phyloP scores from a whole-genome alignment of 2,329 filamentous ascomycete species.

The Orbilia quercus region DNA sequence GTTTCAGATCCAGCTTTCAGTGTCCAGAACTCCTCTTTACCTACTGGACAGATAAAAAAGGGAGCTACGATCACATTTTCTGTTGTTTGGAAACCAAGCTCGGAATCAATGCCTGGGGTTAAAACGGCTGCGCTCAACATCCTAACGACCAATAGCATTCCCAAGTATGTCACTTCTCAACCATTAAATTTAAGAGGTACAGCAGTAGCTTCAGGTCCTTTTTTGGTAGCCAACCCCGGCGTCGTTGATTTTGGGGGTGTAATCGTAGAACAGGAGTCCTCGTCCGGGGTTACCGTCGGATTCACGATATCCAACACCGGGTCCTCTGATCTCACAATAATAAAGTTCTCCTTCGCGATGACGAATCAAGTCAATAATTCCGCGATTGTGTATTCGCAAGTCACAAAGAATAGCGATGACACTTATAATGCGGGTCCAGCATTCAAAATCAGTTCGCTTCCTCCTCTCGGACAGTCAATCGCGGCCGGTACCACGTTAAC shows the following conservation, averaged over 20 bases:
- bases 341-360: conserved; percentile 62
- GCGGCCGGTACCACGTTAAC: conserved; percentile 61
- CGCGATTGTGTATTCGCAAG: conserved; percentile 60
- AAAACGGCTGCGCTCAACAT: conserved; percentile 63
- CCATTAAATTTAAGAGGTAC: conserved; percentile 63
- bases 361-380: conserved; percentile 60
- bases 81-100: conserved; percentile 63
- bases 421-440: conserved; percentile 61
- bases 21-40: conserved; percentile 63
- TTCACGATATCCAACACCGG: conserved; percentile 64
- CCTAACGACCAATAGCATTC: conserved; percentile 63
- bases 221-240: conserved; percentile 62
- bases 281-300: conserved; percentile 60
- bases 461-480: conserved; percentile 61
- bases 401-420: conserved; percentile 60
- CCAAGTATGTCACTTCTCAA: conserved; percentile 63
- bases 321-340: conserved; percentile 62
- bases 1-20: conserved; percentile 63
- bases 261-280: conserved; percentile 62
- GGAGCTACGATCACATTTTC: conserved; percentile 64
- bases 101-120: conserved; percentile 62
- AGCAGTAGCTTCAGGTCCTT: conserved; percentile 63
- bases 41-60: conserved; percentile 62
- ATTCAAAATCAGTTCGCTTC: conserved; percentile 61
- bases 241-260: conserved; percentile 64